These are phyloP conservation scores for Ampelocalamus luodianensis DNA, from an alignment of 176 grass and related monocot genomes.

Conservation along the genomic window DNA sequence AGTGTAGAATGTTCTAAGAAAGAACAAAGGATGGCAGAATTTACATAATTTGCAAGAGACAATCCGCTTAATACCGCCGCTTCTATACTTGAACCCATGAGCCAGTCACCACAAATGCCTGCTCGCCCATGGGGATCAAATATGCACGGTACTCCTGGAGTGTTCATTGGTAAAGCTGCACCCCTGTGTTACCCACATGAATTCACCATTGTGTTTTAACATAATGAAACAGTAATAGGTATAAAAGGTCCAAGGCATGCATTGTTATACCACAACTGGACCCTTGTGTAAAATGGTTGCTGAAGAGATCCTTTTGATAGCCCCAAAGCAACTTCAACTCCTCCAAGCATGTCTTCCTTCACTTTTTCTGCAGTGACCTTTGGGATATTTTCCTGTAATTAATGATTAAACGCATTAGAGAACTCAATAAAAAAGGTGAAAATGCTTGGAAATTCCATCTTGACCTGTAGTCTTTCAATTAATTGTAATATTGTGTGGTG, in stretches of 20 bases:
- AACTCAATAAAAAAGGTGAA: constrained; percentile 13
- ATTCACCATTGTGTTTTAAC: constrained; percentile 17
- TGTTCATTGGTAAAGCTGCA: constrained; percentile 84
- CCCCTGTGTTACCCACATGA: constrained; percentile 61
- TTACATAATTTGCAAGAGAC: constrained; percentile 84
- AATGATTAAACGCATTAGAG: no score
- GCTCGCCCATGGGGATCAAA: constrained; percentile 88
- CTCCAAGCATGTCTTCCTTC: constrained; percentile 82
- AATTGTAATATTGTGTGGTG: background rate
- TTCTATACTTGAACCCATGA: constrained; percentile 86
- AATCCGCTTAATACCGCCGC: constrained; percentile 80
- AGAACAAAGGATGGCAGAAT: background rate
- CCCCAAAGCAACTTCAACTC: constrained; percentile 84
- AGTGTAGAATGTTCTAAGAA: background rate
- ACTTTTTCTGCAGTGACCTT: constrained; percentile 43
- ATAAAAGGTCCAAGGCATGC: constrained; percentile 9
- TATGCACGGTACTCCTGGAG: constrained; percentile 74
- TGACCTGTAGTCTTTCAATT: background rate
- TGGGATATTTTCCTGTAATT: no score
- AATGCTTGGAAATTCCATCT: background rate
- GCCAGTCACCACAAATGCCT: constrained; percentile 98
- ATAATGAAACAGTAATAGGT: background rate
- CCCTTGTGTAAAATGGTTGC: constrained; percentile 81
- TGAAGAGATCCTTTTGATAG: constrained; percentile 75
- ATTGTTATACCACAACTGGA: constrained; percentile 77